phyloP scores from a whole-genome alignment of 2,329 filamentous ascomycete genomes.

The Ceratocystis eucalypticola region DNA sequence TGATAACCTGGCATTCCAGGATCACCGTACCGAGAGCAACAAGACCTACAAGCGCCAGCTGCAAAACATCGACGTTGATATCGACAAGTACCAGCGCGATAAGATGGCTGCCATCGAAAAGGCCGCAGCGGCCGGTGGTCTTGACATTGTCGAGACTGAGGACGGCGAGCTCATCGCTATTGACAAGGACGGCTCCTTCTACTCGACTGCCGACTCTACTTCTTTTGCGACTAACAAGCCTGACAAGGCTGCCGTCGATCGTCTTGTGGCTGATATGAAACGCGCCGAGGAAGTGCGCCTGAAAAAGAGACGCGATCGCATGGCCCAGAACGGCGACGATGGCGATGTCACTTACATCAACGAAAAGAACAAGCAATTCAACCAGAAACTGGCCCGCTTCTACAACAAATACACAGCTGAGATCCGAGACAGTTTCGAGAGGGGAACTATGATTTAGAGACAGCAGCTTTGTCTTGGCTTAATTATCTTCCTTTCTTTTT shows the following conservation, averaged over 20 bases:
- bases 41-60: conserved; percentile 93
- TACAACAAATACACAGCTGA: conserved; percentile 98
- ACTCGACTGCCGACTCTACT: conserved; percentile 72
- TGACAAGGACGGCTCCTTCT: conserved; percentile 81
- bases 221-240: conserved; percentile 76
- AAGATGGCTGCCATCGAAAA: conserved; percentile 75
- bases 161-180: conserved; percentile 89
- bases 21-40: conserved; percentile 73
- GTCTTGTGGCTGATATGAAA: conserved; percentile 70
- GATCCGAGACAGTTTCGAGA: conserved; percentile 93
- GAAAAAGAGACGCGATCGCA: conserved; percentile 73
- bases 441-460: conserved; percentile 76
- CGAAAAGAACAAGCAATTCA: conserved; percentile 99
- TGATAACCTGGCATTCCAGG: conserved; percentile 79
- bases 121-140: conserved; percentile 67
- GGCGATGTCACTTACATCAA: conserved; percentile 98
- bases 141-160: conserved; percentile 92
- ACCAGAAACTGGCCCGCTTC: conserved; percentile 88
- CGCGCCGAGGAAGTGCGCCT: conserved; percentile 77
- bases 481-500: neutral
- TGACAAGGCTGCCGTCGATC: conserved; percentile 73
- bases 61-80: conserved; percentile 55
- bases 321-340: conserved; percentile 66
- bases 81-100: conserved; percentile 74
- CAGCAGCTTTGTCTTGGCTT: too few species aligned